phyloP scores from a whole-genome alignment of 331 rosid species.

The Pyracantha coccinea region DNA sequence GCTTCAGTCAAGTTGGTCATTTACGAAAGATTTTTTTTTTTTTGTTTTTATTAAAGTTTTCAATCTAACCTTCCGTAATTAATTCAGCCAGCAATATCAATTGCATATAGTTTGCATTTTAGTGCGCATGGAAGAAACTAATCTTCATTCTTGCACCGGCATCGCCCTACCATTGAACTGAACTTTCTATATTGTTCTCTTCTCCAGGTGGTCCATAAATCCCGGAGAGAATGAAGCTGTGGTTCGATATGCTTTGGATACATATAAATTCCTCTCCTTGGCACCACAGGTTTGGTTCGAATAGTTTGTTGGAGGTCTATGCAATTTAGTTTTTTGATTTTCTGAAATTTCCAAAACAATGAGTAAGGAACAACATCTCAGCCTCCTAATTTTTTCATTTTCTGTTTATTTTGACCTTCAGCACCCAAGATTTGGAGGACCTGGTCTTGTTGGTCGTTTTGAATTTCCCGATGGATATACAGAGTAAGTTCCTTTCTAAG shows the following conservation, averaged over 20 bases:
- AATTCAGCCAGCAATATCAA: background rate
- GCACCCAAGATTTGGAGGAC: conserved; percentile 94
- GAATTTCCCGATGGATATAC: conserved; percentile 72
- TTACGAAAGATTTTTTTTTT: too few relatives aligned
- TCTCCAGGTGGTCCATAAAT: conserved; percentile 76
- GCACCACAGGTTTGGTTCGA: conserved; percentile 62
- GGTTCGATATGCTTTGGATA: conserved; percentile 93
- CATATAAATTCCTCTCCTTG: conserved; percentile 63
- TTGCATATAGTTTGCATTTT: background rate
- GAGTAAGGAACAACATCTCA: background rate
- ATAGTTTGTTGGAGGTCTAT: background rate
- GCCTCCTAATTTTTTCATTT: background rate
- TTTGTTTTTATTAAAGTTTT: too few relatives aligned
- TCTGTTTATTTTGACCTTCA: conserved; percentile 23
- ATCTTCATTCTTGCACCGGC: background rate
- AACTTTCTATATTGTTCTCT: conserved; percentile 7
- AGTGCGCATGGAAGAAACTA: background rate
- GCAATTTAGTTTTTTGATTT: background rate
- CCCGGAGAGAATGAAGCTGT: conserved; percentile 98
- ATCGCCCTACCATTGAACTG: conserved; percentile 9
- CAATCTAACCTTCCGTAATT: background rate
- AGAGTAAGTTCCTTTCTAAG: conserved; percentile 50
- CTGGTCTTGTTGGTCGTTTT: conserved; percentile 72
- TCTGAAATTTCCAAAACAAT: background rate
- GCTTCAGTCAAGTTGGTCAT: background rate